Conservation (phyloP, 345 rosid species). For the Sonneratia caseolaris region DNA sequence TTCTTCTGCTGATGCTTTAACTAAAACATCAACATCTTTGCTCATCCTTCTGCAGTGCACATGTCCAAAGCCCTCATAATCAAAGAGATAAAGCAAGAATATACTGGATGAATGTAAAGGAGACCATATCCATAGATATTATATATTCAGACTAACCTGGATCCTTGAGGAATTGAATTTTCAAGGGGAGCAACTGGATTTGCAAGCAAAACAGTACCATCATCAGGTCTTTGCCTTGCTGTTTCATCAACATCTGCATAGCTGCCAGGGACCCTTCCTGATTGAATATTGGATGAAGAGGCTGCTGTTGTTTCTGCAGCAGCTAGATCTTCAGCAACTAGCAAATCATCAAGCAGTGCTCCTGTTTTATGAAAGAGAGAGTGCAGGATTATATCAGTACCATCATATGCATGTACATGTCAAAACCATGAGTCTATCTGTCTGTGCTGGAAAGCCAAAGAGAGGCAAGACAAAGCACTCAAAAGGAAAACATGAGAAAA, state of each 20-base stretch:
- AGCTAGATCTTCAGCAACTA: conserved; percentile 92
- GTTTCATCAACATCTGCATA: conserved; percentile 65
- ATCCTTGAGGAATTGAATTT: conserved; percentile 72
- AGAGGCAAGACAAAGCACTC: not conserved
- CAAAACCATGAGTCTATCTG: not conserved
- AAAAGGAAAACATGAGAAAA: not conserved
- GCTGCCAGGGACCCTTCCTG: conserved; percentile 24
- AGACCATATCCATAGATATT: too few species aligned
- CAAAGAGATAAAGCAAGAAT: too few species aligned
- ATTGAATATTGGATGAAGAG: conserved; percentile 21
- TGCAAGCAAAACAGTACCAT: conserved; percentile 73
- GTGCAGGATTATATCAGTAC: not conserved
- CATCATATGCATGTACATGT: not conserved
- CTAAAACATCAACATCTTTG: conserved; percentile 26
- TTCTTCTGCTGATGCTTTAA: conserved; percentile 96
- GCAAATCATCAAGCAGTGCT: conserved; percentile 91
- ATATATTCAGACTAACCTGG: conserved; percentile 37
- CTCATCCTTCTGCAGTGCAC: conserved; percentile 45
- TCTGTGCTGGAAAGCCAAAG: not conserved
- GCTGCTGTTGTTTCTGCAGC: conserved; percentile 92
- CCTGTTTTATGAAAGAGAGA: conserved; percentile 24
- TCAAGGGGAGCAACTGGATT: conserved; percentile 91
- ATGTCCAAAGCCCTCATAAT: too few species aligned
- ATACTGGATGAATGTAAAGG: too few species aligned
- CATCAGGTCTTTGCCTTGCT: conserved; percentile 40